phyloP scores from a whole-genome alignment of 139 green algal species.

The Tetraselmis chui region DNA sequence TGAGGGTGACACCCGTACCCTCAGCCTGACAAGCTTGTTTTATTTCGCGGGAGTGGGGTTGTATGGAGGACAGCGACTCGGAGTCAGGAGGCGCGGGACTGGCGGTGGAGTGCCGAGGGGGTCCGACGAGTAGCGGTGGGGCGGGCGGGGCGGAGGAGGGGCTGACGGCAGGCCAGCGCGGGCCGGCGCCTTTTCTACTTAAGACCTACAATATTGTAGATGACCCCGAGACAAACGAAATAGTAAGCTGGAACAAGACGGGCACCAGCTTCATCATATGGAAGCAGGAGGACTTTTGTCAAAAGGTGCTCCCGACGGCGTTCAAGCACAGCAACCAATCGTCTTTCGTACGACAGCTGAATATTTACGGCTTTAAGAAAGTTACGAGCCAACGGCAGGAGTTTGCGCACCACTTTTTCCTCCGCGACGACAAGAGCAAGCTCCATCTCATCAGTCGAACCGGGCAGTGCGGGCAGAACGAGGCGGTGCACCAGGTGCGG shows the following conservation, averaged over 20 bases:
- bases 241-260: neutral
- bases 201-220: conserved; percentile 10
- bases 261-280: conserved; percentile 14
- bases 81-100: too few relatives aligned
- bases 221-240: neutral
- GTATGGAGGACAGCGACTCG: too few relatives aligned
- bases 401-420: conserved; percentile 12
- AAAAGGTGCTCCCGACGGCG: conserved; percentile 4
- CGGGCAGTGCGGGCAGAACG: neutral
- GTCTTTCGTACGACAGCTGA: conserved; percentile 15
- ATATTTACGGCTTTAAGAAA: conserved; percentile 15
- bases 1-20: too few relatives aligned
- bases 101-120: too few relatives aligned
- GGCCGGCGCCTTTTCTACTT: neutral
- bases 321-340: conserved; percentile 22
- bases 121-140: too few relatives aligned
- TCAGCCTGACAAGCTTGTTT: too few relatives aligned
- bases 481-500: neutral
- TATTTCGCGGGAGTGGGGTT: too few relatives aligned
- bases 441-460: neutral
- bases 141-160: neutral
- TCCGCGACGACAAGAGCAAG: neutral
- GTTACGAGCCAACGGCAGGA: conserved; percentile 2
- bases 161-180: neutral
- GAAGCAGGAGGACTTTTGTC: conserved; percentile 9